Conservation (phyloP, 78 protist species). For the Bodo saltans region DNA sequence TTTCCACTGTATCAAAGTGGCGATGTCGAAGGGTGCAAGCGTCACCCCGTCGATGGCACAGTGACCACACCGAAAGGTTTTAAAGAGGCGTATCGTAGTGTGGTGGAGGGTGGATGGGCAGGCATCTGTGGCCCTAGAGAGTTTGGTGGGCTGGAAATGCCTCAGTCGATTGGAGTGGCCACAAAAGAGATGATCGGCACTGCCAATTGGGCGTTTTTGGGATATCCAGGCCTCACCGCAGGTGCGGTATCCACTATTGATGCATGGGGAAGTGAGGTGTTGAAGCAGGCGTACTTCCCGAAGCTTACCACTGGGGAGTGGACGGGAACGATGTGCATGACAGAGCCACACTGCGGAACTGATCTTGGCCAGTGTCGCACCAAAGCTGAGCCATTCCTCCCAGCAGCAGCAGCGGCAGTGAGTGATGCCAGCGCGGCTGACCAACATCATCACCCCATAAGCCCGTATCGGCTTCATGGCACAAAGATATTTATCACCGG, state of each 20-base stretch:
- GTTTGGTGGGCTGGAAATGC: slow-evolving; percentile 58
- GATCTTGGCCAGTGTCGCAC: slow-evolving; percentile 35
- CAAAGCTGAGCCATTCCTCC: slow-evolving; percentile 35
- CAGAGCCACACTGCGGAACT: slow-evolving; percentile 44
- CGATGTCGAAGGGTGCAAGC: not conserved
- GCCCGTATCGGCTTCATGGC: slow-evolving; percentile 26
- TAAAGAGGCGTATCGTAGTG: slow-evolving; percentile 49
- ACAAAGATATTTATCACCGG: slow-evolving; percentile 45
- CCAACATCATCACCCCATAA: no score
- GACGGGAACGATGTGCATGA: slow-evolving; percentile 45
- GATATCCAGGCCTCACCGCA: slow-evolving; percentile 45
- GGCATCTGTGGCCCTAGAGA: slow-evolving; percentile 39
- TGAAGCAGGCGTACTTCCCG: slow-evolving; percentile 25
- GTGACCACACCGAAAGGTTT: slow-evolving; percentile 47
- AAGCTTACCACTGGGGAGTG: slow-evolving; percentile 7
- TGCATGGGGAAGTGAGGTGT: slow-evolving; percentile 17
- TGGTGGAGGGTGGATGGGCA: slow-evolving; percentile 45
- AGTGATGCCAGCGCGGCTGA: no score
- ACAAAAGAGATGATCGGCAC: slow-evolving; percentile 38
- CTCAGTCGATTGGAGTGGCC: slow-evolving; percentile 33
- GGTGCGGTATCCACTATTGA: slow-evolving; percentile 33
- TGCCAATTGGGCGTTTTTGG: slow-evolving; percentile 46
- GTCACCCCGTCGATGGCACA: not conserved
- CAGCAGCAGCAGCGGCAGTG: no score
- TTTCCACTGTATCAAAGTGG: not conserved